A percentile compares a stretch with the other conserved stretches of the same genome.
Conservation (phyloP, 495 filamentous ascomycete genomes). For the Copromyces sp. region DNA sequence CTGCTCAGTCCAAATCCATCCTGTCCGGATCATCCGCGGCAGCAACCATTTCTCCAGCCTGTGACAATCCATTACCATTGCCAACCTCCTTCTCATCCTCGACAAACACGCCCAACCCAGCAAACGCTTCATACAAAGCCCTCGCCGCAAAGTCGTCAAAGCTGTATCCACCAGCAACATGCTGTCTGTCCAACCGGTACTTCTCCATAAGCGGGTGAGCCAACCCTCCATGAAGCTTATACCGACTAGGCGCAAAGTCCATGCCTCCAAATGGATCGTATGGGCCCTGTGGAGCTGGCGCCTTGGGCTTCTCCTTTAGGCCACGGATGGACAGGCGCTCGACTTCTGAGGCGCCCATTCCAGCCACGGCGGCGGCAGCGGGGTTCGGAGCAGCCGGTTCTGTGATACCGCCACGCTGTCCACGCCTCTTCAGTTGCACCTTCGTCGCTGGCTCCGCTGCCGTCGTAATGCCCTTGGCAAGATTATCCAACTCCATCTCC, state of each 20-base stretch:
- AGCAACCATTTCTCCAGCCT: conserved; percentile 23
- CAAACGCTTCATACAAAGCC: conserved; percentile 79
- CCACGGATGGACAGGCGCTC: conserved; percentile 58
- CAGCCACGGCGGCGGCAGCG: not conserved
- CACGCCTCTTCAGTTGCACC: conserved; percentile 62
- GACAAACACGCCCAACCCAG: conserved; percentile 70
- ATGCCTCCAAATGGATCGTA: conserved; percentile 86
- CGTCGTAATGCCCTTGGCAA: conserved; percentile 19
- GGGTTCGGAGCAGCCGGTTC: conserved; percentile 12
- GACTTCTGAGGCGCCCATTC: conserved; percentile 11
- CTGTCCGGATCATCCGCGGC: conserved; percentile 22
- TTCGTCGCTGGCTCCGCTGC: conserved; percentile 33
- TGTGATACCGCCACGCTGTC: conserved; percentile 24
- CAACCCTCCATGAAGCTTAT: conserved; percentile 51
- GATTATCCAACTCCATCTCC: conserved; percentile 39
- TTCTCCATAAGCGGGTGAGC: conserved; percentile 44
- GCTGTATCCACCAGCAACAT: conserved; percentile 75
- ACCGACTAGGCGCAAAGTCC: conserved; percentile 57
- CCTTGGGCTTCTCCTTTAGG: conserved; percentile 50
- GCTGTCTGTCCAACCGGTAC: conserved; percentile 16
- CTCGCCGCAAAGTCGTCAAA: conserved; percentile 69
- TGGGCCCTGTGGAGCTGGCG: conserved; percentile 38
- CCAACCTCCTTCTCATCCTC: conserved; percentile 58
- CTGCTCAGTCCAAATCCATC: conserved; percentile 35
- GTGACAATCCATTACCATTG: conserved; percentile 15